Evolutionary conservation across 177 flowering plant genomes (phyloP).

Genomic region (Vitis hybrid): DNA sequence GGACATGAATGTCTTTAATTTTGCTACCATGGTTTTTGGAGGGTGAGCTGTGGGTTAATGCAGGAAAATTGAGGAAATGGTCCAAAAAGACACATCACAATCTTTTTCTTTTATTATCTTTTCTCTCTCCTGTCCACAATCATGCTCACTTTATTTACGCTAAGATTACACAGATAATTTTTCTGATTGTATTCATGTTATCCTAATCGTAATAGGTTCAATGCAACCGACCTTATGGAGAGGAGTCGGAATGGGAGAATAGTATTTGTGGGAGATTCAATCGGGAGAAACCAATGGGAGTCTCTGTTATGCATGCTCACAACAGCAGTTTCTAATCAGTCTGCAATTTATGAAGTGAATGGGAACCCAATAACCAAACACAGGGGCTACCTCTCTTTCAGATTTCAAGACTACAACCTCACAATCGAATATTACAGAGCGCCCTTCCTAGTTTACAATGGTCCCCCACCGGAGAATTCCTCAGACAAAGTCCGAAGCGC

Average conservation of each 20-base stretch:
- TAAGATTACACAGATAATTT: too few species aligned
- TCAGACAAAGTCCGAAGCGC: constrained; percentile 33
- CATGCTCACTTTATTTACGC: too few species aligned
- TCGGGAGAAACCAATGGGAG: constrained; percentile 90
- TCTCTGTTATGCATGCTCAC: constrained; percentile 82
- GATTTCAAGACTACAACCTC: constrained; percentile 65
- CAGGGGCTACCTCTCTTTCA: constrained; percentile 72
- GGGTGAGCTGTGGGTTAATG: too few species aligned
- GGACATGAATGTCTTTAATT: too few species aligned
- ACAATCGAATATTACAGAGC: constrained; percentile 75
- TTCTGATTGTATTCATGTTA: too few species aligned
- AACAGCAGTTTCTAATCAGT: constrained; percentile 57
- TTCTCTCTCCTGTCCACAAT: too few species aligned
- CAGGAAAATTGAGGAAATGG: too few species aligned
- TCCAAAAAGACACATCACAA: background rate
- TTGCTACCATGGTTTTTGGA: too few species aligned
- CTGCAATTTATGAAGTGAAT: constrained; percentile 60
- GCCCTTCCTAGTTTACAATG: constrained; percentile 58
- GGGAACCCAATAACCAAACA: constrained; percentile 86
- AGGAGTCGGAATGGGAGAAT: constrained; percentile 59
- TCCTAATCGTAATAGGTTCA: constrained; percentile 38
- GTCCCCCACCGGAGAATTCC: constrained; percentile 55
- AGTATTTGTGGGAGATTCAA: constrained; percentile 76
- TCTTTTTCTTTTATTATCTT: too few species aligned
- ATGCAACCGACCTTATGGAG: constrained; percentile 61